phyloP scores from a whole-genome alignment of 2,329 filamentous ascomycete species.

The Fusarium hostae region DNA sequence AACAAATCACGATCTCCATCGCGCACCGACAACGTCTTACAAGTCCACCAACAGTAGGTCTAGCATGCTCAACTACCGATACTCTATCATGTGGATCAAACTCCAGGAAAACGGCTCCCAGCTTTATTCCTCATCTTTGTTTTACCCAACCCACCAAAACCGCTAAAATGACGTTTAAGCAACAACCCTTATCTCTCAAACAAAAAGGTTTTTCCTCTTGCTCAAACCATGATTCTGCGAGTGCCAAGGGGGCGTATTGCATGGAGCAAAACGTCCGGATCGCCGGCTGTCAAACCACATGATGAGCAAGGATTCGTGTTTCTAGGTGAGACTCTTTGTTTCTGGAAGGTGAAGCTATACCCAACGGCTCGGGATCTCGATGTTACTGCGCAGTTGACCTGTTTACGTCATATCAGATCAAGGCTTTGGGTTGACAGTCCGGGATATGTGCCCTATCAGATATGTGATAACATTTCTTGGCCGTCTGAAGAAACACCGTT shows the following conservation, averaged over 20 bases:
- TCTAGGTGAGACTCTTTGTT: neutral
- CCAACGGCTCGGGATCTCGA: slow-evolving; percentile 24
- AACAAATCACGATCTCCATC: neutral
- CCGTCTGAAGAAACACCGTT: neutral
- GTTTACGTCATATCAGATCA: slow-evolving; percentile 31
- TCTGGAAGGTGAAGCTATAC: slow-evolving; percentile 15
- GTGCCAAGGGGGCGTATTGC: neutral
- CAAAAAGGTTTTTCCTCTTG: neutral
- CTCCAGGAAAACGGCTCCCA: neutral
- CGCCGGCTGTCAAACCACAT: slow-evolving; percentile 1
- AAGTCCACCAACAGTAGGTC: neutral
- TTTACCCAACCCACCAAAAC: neutral
- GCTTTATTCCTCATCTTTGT: slow-evolving; percentile 1
- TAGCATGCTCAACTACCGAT: neutral
- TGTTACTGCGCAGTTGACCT: neutral
- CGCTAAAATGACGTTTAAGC: slow-evolving; percentile 28
- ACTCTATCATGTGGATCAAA: slow-evolving; percentile 15
- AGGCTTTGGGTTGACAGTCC: slow-evolving; percentile 16
- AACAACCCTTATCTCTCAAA: slow-evolving; percentile 7
- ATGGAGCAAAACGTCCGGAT: slow-evolving; percentile 32
- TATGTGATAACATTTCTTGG: neutral
- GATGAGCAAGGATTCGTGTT: slow-evolving; percentile 2
- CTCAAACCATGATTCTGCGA: neutral
- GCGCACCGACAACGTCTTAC: neutral
- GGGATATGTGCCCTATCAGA: slow-evolving; percentile 2